These are phyloP conservation scores for Kodamaea fukazawae DNA, from an alignment of 805 yeast genomes.

Conservation along the genomic window DNA sequence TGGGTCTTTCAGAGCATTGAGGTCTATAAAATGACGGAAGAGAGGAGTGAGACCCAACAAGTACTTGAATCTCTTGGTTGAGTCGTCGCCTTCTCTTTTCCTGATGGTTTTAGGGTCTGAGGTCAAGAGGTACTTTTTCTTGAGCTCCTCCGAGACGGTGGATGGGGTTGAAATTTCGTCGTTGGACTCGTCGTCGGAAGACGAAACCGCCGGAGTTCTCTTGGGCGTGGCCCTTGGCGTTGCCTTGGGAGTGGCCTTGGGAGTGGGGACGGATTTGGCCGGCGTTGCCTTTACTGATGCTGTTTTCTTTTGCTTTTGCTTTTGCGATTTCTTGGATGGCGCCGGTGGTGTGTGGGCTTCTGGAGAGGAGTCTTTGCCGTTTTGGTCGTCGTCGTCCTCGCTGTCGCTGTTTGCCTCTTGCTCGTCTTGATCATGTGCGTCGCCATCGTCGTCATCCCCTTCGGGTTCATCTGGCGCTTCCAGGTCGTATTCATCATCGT, in stretches of 20 bases:
- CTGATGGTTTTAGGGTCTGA: conserved; percentile 59
- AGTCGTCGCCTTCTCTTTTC: conserved; percentile 52
- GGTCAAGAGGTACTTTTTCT: conserved; percentile 46
- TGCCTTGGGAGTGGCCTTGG: conserved; percentile 14
- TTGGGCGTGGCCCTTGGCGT: conserved; percentile 30
- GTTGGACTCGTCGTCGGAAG: conserved; percentile 1
- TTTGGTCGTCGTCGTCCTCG: too few relatives aligned
- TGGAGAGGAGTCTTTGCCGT: conserved; percentile 16
- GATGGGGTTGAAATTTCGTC: not conserved
- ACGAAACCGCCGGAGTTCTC: conserved; percentile 1
- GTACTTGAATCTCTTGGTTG: conserved; percentile 77
- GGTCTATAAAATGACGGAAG: conserved; percentile 83
- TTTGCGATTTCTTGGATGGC: not conserved
- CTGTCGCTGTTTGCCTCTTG: conserved; percentile 5
- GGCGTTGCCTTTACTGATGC: not conserved
- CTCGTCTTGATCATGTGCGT: conserved; percentile 14
- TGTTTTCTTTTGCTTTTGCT: not conserved
- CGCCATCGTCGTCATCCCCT: conserved; percentile 10
- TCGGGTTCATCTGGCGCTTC: conserved; percentile 17
- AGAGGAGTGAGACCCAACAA: conserved; percentile 78
- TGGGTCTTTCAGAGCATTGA: conserved; percentile 76
- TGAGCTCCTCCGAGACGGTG: conserved; percentile 12
- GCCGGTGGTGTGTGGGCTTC: not conserved
- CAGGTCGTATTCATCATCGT: conserved; percentile 15
- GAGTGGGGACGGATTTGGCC: not conserved